A percentile compares a stretch with the other conserved stretches of the same genome.
Conservation (phyloP, 2,329 filamentous ascomycete genomes). For the Cladosporium sp. region DNA sequence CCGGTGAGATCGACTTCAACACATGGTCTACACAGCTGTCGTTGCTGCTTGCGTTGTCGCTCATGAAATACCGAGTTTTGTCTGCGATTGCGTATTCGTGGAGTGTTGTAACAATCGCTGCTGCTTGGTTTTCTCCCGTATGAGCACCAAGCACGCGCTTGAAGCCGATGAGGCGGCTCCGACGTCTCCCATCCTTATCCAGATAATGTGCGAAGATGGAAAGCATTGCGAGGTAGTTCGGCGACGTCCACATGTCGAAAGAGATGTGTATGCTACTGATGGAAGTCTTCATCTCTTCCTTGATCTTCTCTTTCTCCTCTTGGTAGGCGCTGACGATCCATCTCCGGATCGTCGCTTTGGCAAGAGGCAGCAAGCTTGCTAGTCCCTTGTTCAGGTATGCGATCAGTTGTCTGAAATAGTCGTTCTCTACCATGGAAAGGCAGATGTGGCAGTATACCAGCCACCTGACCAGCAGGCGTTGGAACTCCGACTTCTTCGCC, state of each 20-base stretch:
- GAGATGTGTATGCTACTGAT: background rate
- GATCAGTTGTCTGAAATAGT: background rate
- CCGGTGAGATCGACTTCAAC: background rate
- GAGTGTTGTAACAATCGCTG: background rate
- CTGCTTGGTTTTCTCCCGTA: background rate
- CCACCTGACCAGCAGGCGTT: background rate
- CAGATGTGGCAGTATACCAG: background rate
- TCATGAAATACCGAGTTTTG: background rate
- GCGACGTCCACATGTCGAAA: background rate
- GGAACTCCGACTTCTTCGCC: background rate
- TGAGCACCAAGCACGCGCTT: background rate
- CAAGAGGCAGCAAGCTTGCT: background rate
- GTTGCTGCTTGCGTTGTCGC: background rate
- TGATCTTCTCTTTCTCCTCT: background rate
- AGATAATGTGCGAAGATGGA: background rate
- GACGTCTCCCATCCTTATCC: background rate
- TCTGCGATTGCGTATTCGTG: background rate
- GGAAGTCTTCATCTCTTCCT: background rate
- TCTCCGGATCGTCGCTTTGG: background rate
- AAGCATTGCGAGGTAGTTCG: background rate
- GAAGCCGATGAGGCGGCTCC: background rate
- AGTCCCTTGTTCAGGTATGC: background rate
- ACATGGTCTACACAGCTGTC: background rate
- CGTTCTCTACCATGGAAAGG: background rate
- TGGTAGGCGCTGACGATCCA: background rate